Percentiles rank a stretch among this genome's conserved stretches.
Evolutionary conservation across 1,139 yeast genomes (phyloP).

Genomic region (Yamadazyma jaroonii): DNA sequence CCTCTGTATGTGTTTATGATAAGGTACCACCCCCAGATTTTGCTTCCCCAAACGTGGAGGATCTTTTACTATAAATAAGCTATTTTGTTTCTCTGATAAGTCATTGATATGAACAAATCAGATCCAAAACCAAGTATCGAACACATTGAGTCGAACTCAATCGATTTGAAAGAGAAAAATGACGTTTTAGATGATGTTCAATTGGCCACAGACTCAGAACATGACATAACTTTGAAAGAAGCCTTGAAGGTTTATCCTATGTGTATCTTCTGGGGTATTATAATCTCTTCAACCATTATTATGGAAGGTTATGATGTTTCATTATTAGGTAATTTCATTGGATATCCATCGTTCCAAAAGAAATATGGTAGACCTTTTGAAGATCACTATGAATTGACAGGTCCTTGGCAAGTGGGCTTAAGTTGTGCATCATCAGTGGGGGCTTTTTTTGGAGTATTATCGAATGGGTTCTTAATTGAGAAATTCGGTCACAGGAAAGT

Average conservation of each 20-base stretch:
- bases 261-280: slow-evolving; percentile 22
- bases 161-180: background rate
- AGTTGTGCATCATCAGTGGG: slow-evolving; percentile 20
- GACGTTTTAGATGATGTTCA: slow-evolving; percentile 13
- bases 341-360: slow-evolving; percentile 21
- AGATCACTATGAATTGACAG: slow-evolving; percentile 17
- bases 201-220: slow-evolving; percentile 16
- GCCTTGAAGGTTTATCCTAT: slow-evolving; percentile 18
- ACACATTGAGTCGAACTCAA: background rate
- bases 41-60: too few species aligned
- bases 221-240: slow-evolving; percentile 14
- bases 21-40: too few species aligned
- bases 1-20: too few species aligned
- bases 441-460: slow-evolving; percentile 20
- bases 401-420: slow-evolving; percentile 23
- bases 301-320: slow-evolving; percentile 27
- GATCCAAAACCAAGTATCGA: slow-evolving; percentile 1
- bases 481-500: slow-evolving; percentile 22
- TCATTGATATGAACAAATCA: background rate
- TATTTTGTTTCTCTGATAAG: background rate
- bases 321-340: slow-evolving; percentile 20
- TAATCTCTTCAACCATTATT: slow-evolving; percentile 21
- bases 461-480: slow-evolving; percentile 22
- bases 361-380: slow-evolving; percentile 18
- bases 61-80: too few species aligned